These are phyloP conservation scores for Arabis alpina DNA, from an alignment of 345 rosid species.

Conservation along the genomic window DNA sequence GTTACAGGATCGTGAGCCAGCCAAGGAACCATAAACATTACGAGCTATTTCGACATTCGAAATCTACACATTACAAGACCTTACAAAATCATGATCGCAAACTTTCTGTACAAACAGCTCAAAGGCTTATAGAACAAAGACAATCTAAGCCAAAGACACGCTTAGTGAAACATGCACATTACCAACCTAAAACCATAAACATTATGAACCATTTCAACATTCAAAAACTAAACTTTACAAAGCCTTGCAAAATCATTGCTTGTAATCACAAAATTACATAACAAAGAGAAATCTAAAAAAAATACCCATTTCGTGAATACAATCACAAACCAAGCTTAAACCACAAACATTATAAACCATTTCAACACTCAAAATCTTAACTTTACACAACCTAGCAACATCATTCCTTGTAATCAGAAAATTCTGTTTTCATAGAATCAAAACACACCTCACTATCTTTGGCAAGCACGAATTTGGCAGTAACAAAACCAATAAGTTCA, in stretches of 20 bases:
- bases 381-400: not conserved
- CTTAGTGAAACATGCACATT: too few species aligned
- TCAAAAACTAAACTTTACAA: not conserved
- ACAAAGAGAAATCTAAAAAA: not conserved
- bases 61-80: slow-evolving; percentile 5
- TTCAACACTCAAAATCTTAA: not conserved
- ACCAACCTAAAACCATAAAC: slow-evolving; percentile 6
- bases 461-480: slow-evolving; percentile 70
- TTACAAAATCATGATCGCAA: too few species aligned
- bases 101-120: not conserved
- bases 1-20: not conserved
- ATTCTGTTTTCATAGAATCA: not conserved
- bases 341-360: not conserved
- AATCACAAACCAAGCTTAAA: slow-evolving; percentile 9
- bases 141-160: too few species aligned
- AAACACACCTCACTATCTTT: slow-evolving; percentile 79
- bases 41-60: not conserved
- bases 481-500: slow-evolving; percentile 87
- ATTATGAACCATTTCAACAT: slow-evolving; percentile 8
- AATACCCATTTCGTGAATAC: not conserved
- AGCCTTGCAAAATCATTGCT: not conserved
- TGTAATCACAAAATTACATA: slow-evolving; percentile 8
- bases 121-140: slow-evolving; percentile 15
- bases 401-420: not conserved
- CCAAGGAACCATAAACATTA: not conserved